Conservation (phyloP, 352 stramenopile genomes). For the Phytopythium cucurbitacearum region DNA sequence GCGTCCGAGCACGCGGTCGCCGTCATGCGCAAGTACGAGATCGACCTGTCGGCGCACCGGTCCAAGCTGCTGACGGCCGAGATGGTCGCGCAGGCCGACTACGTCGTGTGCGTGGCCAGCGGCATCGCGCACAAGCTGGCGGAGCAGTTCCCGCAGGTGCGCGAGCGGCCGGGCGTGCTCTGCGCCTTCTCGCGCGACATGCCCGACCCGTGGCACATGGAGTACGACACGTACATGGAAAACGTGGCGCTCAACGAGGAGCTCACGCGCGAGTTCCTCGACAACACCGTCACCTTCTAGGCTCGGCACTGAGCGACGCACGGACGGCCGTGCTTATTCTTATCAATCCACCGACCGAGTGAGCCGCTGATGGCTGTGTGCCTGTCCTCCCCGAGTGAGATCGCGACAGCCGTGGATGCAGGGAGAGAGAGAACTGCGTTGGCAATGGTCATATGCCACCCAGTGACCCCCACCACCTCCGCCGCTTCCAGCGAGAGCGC, state of each 20-base stretch:
- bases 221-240: slow-evolving; percentile 80
- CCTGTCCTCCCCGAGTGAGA: too few relatives aligned
- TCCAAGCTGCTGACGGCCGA: slow-evolving; percentile 62
- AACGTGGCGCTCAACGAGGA: slow-evolving; percentile 73
- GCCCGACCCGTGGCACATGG: slow-evolving; percentile 80
- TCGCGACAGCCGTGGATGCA: too few relatives aligned
- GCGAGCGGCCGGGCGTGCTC: slow-evolving; percentile 51
- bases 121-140: slow-evolving; percentile 55
- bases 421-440: too few relatives aligned
- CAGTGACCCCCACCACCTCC: too few relatives aligned
- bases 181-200: slow-evolving; percentile 58
- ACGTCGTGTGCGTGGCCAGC: slow-evolving; percentile 69
- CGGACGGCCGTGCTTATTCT: not conserved
- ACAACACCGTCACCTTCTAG: slow-evolving; percentile 48
- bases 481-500: too few relatives aligned
- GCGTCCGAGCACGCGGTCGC: slow-evolving; percentile 57
- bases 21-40: slow-evolving; percentile 72
- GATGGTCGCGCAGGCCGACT: slow-evolving; percentile 65
- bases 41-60: slow-evolving; percentile 62
- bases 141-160: slow-evolving; percentile 59
- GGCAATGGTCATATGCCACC: too few relatives aligned
- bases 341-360: not conserved
- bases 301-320: slow-evolving; percentile 1
- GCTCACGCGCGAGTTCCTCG: slow-evolving; percentile 72
- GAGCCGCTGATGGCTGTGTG: not conserved